Conservation (phyloP, 108 stramenopile species). For the Aurantiochytrium sp. region DNA sequence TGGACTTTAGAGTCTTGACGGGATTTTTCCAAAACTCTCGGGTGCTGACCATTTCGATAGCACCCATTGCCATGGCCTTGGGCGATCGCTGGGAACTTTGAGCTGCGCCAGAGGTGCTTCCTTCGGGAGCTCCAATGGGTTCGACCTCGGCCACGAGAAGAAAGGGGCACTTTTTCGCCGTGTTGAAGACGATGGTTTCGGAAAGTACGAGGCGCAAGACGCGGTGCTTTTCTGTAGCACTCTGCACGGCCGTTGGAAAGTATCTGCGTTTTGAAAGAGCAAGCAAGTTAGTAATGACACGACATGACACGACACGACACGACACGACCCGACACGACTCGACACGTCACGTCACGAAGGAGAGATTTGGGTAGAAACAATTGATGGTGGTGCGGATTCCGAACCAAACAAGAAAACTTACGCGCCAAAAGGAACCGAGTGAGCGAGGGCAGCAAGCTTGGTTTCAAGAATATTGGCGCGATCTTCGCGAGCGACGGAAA, state of each 20-base stretch:
- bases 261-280: background rate
- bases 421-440: background rate
- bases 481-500: background rate
- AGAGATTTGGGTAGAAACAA: too few relatives aligned
- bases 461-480: background rate
- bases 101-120: background rate
- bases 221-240: background rate
- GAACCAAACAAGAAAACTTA: background rate
- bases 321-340: too few relatives aligned
- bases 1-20: background rate
- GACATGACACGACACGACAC: too few relatives aligned
- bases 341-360: too few relatives aligned
- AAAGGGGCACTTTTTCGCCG: constrained; percentile 9
- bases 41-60: background rate
- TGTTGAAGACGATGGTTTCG: constrained; percentile 4
- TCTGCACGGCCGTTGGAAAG: background rate
- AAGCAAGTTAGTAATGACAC: too few relatives aligned
- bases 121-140: background rate
- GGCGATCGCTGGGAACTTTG: background rate
- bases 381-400: too few relatives aligned
- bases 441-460: background rate
- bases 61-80: background rate
- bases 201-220: background rate
- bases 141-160: constrained; percentile 1
- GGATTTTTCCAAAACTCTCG: constrained; percentile 12